phyloP scores from a whole-genome alignment of 2,329 filamentous ascomycete species.

The Leptographium radiaticola region DNA sequence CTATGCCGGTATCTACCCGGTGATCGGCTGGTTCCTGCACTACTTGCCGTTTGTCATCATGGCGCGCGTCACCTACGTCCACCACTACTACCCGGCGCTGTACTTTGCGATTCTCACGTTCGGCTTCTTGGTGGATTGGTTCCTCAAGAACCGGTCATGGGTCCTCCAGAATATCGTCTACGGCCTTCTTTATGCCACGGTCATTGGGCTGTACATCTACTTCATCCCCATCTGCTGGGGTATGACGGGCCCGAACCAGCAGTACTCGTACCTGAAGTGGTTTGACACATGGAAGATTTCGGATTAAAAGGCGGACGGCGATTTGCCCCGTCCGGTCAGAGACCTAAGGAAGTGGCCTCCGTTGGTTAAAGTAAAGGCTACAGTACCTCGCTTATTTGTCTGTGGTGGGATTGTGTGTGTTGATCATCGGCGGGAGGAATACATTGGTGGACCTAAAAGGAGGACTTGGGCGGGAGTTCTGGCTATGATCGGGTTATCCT shows the following conservation, averaged over 20 bases:
- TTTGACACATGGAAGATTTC: constrained; percentile 75
- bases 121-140: constrained; percentile 82
- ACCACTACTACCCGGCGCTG: constrained; percentile 96
- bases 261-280: constrained; percentile 93
- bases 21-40: constrained; percentile 90
- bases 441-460: background rate
- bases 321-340: background rate
- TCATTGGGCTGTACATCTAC: constrained; percentile 73
- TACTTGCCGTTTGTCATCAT: constrained; percentile 94
- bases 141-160: constrained; percentile 53
- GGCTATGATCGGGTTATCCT: constrained; percentile 10
- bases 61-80: constrained; percentile 97
- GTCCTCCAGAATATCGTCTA: constrained; percentile 57
- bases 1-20: constrained; percentile 82
- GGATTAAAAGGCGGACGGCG: constrained; percentile 30
- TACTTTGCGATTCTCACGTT: constrained; percentile 91
- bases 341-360: background rate
- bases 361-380: background rate
- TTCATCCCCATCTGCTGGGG: constrained; percentile 95
- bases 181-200: constrained; percentile 54
- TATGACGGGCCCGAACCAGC: constrained; percentile 71
- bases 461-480: constrained; percentile 9
- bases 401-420: background rate
- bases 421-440: background rate
- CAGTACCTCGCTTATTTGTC: background rate